Conservation (phyloP, 805 yeast genomes). For the Hanseniaspora osmophila region DNA sequence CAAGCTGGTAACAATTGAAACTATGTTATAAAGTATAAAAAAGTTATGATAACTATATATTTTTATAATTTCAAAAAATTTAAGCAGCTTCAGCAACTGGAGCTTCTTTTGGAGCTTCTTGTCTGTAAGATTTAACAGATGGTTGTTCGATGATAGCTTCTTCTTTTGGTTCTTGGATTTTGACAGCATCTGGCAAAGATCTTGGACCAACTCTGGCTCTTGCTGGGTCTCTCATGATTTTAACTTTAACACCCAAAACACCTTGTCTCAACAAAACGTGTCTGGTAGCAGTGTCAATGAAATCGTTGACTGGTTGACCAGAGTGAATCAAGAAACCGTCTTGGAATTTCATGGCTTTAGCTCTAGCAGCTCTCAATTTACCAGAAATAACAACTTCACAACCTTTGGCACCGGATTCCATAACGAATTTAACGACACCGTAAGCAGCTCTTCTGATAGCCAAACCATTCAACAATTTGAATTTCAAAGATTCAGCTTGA, state of each 20-base stretch:
- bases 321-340: slow-evolving; percentile 99
- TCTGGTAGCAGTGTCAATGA: slow-evolving; percentile 97
- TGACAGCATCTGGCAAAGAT: slow-evolving; percentile 90
- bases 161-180: slow-evolving; percentile 88
- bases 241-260: slow-evolving; percentile 98
- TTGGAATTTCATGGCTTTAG: slow-evolving; percentile 98
- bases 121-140: slow-evolving; percentile 61
- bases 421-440: slow-evolving; percentile 99
- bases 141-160: slow-evolving; percentile 73
- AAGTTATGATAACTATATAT: too few relatives aligned
- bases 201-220: slow-evolving; percentile 71
- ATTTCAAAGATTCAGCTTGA: slow-evolving; percentile 97
- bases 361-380: slow-evolving; percentile 99
- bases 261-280: slow-evolving; percentile 99
- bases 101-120: slow-evolving; percentile 15
- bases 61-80: background rate
- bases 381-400: slow-evolving; percentile 99
- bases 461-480: slow-evolving; percentile 95
- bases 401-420: slow-evolving; percentile 99
- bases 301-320: slow-evolving; percentile 98
- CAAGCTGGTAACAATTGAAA: too few relatives aligned
- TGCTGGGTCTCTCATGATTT: slow-evolving; percentile 98
- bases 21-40: background rate
- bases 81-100: slow-evolving; percentile 12
- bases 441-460: slow-evolving; percentile 99